Percentiles rank a stretch among this genome's conserved stretches.
Conservation (phyloP, 352 stramenopile genomes). For the Pythium chondricola region DNA sequence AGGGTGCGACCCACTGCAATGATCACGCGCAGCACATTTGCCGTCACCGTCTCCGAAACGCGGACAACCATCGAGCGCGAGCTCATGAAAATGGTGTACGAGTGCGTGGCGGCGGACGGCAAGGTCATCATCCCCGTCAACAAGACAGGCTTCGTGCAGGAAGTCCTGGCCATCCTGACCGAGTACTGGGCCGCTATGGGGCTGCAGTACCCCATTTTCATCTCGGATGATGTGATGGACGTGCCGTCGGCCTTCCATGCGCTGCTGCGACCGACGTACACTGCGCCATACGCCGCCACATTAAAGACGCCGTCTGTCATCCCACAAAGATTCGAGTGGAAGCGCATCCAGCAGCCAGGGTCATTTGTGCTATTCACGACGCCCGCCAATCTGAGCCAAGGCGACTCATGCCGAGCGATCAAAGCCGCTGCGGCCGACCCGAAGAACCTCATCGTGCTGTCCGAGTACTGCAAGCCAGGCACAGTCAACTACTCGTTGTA, state of each 20-base stretch:
- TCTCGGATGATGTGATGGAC: slow-evolving; percentile 57
- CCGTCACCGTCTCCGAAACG: slow-evolving; percentile 80
- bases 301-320: not conserved
- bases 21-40: slow-evolving; percentile 68
- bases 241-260: slow-evolving; percentile 50
- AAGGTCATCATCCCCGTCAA: slow-evolving; percentile 85
- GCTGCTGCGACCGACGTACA: slow-evolving; percentile 61
- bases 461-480: slow-evolving; percentile 71
- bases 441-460: slow-evolving; percentile 82
- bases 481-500: slow-evolving; percentile 82
- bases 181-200: slow-evolving; percentile 68
- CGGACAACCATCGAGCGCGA: slow-evolving; percentile 75
- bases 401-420: slow-evolving; percentile 61
- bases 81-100: slow-evolving; percentile 67
- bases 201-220: slow-evolving; percentile 49
- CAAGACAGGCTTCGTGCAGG: slow-evolving; percentile 73
- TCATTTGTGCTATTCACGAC: slow-evolving; percentile 78
- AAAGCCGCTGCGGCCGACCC: slow-evolving; percentile 55
- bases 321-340: slow-evolving; percentile 56
- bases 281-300: slow-evolving; percentile 20
- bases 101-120: slow-evolving; percentile 63
- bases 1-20: slow-evolving; percentile 48
- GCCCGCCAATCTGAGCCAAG: slow-evolving; percentile 65
- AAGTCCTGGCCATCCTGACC: slow-evolving; percentile 63
- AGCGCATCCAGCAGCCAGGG: slow-evolving; percentile 46